These are phyloP conservation scores for Kwoniella heveanensis DNA, from an alignment of 768 basidiomycete species.

Conservation along the genomic window DNA sequence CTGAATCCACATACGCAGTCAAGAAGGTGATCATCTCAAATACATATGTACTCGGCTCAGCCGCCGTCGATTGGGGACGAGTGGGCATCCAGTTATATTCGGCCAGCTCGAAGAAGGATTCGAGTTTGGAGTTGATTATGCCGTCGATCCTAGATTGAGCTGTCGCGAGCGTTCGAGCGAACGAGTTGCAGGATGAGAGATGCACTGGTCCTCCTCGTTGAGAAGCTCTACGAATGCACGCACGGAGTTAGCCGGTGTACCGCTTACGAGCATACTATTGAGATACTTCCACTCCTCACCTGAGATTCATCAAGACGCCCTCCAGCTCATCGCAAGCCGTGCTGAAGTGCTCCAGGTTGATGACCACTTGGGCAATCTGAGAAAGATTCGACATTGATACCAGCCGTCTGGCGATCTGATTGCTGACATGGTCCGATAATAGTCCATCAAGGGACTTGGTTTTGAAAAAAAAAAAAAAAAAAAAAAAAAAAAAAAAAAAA, in stretches of 20 bases:
- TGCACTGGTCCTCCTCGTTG: slow-evolving; percentile 80
- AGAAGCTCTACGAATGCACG: slow-evolving; percentile 63
- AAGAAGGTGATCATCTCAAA: slow-evolving; percentile 96
- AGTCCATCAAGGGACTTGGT: slow-evolving; percentile 90
- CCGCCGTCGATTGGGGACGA: slow-evolving; percentile 58
- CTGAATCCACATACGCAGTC: slow-evolving; percentile 83
- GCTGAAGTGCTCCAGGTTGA: slow-evolving; percentile 90
- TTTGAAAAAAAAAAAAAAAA: slow-evolving; percentile 1
- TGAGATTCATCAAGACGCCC: slow-evolving; percentile 75
- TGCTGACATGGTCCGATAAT: slow-evolving; percentile 68
- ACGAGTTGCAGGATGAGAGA: slow-evolving; percentile 65
- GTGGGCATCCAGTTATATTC: slow-evolving; percentile 87
- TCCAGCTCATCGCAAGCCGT: slow-evolving; percentile 81
- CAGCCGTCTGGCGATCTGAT: slow-evolving; percentile 73
- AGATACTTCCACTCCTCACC: too few species aligned
- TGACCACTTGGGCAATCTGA: slow-evolving; percentile 88
- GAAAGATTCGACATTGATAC: slow-evolving; percentile 75
- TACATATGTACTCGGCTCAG: slow-evolving; percentile 86
- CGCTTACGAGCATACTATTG: too few species aligned
- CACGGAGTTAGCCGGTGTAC: too few species aligned
- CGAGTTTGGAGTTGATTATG: slow-evolving; percentile 85
- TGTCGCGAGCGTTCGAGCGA: slow-evolving; percentile 68
- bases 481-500: not conserved
- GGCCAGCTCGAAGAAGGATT: slow-evolving; percentile 91
- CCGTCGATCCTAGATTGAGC: slow-evolving; percentile 75